These are phyloP conservation scores for Brassica hybrid DNA, from an alignment of 441 rosid species.

Conservation along the genomic window DNA sequence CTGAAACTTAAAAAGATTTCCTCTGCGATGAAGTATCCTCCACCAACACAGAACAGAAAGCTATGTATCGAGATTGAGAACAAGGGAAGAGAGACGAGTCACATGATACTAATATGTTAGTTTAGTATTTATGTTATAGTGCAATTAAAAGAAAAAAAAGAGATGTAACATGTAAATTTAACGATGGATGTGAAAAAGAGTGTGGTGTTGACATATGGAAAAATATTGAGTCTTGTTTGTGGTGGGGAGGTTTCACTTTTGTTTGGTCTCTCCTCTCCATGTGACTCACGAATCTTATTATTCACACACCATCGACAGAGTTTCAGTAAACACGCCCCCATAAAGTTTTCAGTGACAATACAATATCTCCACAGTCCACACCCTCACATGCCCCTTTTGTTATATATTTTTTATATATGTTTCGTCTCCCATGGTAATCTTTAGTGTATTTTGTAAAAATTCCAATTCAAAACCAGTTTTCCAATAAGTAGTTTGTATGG, in stretches of 20 bases:
- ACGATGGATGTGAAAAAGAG: not conserved
- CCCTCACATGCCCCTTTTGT: not conserved
- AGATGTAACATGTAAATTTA: not conserved
- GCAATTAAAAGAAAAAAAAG: not conserved
- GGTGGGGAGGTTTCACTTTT: conserved; percentile 6
- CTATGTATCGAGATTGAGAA: conserved; percentile 1
- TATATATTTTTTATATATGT: not conserved
- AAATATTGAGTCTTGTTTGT: not conserved
- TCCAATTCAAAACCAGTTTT: not conserved
- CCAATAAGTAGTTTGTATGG: conserved; percentile 1
- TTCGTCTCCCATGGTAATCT: not conserved
- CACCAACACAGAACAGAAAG: not conserved
- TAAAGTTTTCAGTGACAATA: conserved; percentile 5
- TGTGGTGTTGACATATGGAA: not conserved
- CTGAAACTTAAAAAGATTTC: conserved; percentile 4
- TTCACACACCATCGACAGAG: not conserved
- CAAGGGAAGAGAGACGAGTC: not conserved
- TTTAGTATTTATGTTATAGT: not conserved
- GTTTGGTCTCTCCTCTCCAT: conserved; percentile 1
- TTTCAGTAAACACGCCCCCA: conserved; percentile 6
- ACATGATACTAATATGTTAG: not conserved
- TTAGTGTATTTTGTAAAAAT: not conserved
- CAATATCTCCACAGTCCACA: conserved; percentile 1
- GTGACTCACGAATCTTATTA: not conserved
- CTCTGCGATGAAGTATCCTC: not conserved